Evolutionary conservation across 1,139 yeast genomes (phyloP).

Genomic region (Saccharomyces hybrid): DNA sequence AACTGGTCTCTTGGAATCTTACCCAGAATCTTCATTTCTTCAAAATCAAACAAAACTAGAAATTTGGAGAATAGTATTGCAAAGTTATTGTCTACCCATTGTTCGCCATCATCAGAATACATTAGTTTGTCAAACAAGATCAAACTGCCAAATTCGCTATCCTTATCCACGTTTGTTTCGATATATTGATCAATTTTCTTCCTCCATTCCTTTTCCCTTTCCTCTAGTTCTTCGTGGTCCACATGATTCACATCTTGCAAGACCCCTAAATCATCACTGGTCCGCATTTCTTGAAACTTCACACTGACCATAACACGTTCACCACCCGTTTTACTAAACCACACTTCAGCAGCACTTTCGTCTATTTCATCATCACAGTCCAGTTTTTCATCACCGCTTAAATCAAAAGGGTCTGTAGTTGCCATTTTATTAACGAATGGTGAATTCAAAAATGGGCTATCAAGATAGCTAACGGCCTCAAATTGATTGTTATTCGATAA

Average conservation of each 20-base stretch:
- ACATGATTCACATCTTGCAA: not conserved
- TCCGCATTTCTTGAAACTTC: not conserved
- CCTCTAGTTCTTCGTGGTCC: not conserved
- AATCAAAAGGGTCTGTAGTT: not conserved
- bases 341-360: constrained; percentile 8
- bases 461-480: not conserved
- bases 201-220: not conserved
- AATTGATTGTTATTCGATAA: not conserved
- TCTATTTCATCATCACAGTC: constrained; percentile 1
- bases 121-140: constrained; percentile 12
- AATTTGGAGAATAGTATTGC: constrained; percentile 13
- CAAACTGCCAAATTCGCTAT: constrained; percentile 8
- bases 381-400: not conserved
- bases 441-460: not conserved
- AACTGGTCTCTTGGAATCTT: constrained; percentile 22
- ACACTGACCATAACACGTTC: not conserved
- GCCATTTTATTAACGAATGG: not conserved
- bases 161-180: constrained; percentile 4
- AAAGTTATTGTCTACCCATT: constrained; percentile 17
- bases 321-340: constrained; percentile 4
- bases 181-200: not conserved
- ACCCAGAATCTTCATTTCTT: constrained; percentile 16
- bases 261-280: not conserved
- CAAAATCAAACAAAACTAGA: constrained; percentile 18
- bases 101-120: constrained; percentile 25